phyloP scores from a whole-genome alignment of 257 asterid species.

The Nicotiana obtusifolia region DNA sequence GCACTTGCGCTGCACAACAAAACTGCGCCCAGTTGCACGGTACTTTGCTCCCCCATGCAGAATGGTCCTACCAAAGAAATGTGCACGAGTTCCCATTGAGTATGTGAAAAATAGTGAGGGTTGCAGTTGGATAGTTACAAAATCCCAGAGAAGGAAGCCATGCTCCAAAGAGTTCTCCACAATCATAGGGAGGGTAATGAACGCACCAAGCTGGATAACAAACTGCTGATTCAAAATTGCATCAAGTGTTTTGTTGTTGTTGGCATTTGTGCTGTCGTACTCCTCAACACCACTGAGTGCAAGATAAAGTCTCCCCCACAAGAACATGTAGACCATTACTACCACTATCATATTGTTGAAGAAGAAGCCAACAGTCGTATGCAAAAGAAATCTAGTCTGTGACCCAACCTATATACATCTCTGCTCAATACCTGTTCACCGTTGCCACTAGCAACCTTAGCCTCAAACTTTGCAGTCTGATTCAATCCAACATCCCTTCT shows the following conservation, averaged over 20 bases:
- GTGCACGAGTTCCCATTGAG: slow-evolving; percentile 89
- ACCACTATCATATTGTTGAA: slow-evolving; percentile 85
- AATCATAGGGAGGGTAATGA: slow-evolving; percentile 88
- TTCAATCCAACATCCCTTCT: slow-evolving; percentile 95
- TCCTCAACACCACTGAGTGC: slow-evolving; percentile 77
- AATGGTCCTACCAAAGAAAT: slow-evolving; percentile 86
- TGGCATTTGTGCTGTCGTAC: slow-evolving; percentile 33
- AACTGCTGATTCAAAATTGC: slow-evolving; percentile 85
- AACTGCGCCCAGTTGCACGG: slow-evolving; percentile 93
- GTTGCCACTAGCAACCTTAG: slow-evolving; percentile 93
- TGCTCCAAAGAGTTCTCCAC: slow-evolving; percentile 83
- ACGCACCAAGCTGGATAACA: slow-evolving; percentile 68
- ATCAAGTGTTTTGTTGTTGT: slow-evolving; percentile 68
- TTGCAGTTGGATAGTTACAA: slow-evolving; percentile 73
- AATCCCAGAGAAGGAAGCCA: slow-evolving; percentile 92
- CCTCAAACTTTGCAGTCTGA: slow-evolving; percentile 96
- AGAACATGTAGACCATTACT: slow-evolving; percentile 62
- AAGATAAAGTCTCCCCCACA: slow-evolving; percentile 85
- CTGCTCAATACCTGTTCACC: slow-evolving; percentile 95
- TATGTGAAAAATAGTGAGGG: slow-evolving; percentile 73
- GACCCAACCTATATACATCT: slow-evolving; percentile 89
- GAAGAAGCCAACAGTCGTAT: slow-evolving; percentile 79
- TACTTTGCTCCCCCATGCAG: slow-evolving; percentile 96
- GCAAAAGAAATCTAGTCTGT: slow-evolving; percentile 86
- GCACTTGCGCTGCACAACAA: slow-evolving; percentile 86